These are phyloP conservation scores for Stentor coeruleus DNA, from an alignment of 73 alveolate genomes.

Conservation along the genomic window DNA sequence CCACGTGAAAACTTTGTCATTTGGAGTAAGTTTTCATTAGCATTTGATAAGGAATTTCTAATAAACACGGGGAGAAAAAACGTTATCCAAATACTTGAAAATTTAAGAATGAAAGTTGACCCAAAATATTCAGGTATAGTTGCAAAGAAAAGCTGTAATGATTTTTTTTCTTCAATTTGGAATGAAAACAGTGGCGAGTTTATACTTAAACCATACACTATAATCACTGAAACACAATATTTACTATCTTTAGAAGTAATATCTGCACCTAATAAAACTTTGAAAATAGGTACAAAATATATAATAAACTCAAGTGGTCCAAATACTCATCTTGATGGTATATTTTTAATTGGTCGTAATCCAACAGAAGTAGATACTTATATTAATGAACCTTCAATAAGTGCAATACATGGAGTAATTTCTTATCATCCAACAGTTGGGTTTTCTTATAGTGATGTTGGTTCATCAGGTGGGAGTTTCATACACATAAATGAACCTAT, in stretches of 20 bases:
- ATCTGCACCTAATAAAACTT: neutral
- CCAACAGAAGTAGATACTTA: neutral
- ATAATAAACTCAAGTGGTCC: neutral
- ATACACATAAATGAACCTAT: neutral
- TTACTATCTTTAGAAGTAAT: neutral
- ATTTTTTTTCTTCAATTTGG: neutral
- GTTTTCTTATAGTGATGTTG: neutral
- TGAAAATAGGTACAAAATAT: neutral
- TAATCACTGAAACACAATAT: neutral
- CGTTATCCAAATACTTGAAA: neutral
- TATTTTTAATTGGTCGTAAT: neutral
- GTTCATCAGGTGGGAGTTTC: conserved; percentile 5
- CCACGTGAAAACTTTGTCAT: neutral
- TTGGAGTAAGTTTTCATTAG: neutral
- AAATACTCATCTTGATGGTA: neutral
- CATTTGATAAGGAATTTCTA: neutral
- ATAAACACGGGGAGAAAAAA: neutral
- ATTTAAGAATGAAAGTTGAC: neutral
- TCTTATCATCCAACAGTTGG: conserved; percentile 6
- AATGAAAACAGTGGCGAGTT: neutral
- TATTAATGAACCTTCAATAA: neutral
- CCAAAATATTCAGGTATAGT: neutral
- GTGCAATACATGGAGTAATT: neutral
- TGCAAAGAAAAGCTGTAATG: neutral
- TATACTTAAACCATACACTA: neutral